Conservation (phyloP, 257 asterid species). For the Solanum dulcamara region DNA sequence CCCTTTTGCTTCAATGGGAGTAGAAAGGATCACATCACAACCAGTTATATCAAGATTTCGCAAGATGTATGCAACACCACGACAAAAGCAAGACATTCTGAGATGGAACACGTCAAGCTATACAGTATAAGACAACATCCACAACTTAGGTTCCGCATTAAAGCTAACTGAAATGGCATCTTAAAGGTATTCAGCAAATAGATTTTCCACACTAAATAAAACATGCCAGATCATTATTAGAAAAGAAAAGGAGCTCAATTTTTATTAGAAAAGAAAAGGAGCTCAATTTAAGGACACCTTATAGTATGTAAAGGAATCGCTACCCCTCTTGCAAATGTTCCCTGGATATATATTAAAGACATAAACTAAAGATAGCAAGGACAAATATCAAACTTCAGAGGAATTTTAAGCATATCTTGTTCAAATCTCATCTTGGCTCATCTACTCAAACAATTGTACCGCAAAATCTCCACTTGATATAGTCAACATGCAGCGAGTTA, state of each 20-base stretch:
- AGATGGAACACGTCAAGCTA: not conserved
- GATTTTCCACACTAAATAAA: not conserved
- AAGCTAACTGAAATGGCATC: not conserved
- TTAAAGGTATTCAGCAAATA: not conserved
- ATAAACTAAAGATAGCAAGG: not conserved
- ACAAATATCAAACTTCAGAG: not conserved
- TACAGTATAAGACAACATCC: not conserved
- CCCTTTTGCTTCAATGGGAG: not conserved
- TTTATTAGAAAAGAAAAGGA: not conserved
- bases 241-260: not conserved
- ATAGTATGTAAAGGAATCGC: not conserved
- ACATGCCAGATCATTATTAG: not conserved
- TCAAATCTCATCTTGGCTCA: not conserved
- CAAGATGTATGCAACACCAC: not conserved
- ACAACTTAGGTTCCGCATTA: not conserved
- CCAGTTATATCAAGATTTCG: not conserved
- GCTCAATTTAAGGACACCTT: not conserved
- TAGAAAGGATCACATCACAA: not conserved
- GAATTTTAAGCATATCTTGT: not conserved
- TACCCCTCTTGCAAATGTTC: not conserved
- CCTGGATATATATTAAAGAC: not conserved
- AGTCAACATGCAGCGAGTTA: not conserved
- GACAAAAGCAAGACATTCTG: not conserved
- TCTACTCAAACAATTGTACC: not conserved
- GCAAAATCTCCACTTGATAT: not conserved